Evolutionary conservation across 805 yeast genomes (phyloP).

Genomic region (Yamadazyma ubonensis): DNA sequence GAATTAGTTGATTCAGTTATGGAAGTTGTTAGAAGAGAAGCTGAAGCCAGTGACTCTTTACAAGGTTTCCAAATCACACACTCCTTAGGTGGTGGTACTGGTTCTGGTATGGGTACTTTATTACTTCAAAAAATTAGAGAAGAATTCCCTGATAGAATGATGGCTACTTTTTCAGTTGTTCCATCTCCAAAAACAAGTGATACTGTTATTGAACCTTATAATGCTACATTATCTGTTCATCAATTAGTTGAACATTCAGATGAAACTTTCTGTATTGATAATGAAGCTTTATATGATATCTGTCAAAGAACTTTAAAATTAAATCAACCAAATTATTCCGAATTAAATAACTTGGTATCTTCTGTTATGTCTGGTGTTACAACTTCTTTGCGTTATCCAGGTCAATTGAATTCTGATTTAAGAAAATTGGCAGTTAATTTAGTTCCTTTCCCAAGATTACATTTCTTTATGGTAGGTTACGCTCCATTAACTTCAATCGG

Average conservation of each 20-base stretch:
- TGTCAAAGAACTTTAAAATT: slow-evolving; percentile 84
- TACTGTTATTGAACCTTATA: slow-evolving; percentile 94
- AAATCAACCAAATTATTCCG: slow-evolving; percentile 73
- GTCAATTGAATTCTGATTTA: slow-evolving; percentile 89
- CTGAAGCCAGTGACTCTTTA: slow-evolving; percentile 86
- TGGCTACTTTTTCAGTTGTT: slow-evolving; percentile 91
- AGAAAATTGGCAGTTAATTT: slow-evolving; percentile 91
- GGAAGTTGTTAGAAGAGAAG: slow-evolving; percentile 91
- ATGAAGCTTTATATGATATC: slow-evolving; percentile 88
- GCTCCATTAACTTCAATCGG: slow-evolving; percentile 86
- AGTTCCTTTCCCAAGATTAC: slow-evolving; percentile 94
- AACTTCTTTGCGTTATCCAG: slow-evolving; percentile 90
- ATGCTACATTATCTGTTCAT: slow-evolving; percentile 86
- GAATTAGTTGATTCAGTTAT: slow-evolving; percentile 87
- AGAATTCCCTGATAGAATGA: slow-evolving; percentile 93
- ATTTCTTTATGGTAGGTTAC: slow-evolving; percentile 93
- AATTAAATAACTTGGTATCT: slow-evolving; percentile 79
- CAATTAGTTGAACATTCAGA: slow-evolving; percentile 89
- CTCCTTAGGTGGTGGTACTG: slow-evolving; percentile 78
- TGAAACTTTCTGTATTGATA: slow-evolving; percentile 93
- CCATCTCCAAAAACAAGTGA: slow-evolving; percentile 91
- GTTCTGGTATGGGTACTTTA: slow-evolving; percentile 94
- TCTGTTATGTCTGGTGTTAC: slow-evolving; percentile 95
- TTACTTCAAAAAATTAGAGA: slow-evolving; percentile 83
- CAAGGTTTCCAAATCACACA: slow-evolving; percentile 88